Evolutionary conservation across 768 basidiomycete species (phyloP).

Genomic region (Porphyrellus cyaneotinctus): DNA sequence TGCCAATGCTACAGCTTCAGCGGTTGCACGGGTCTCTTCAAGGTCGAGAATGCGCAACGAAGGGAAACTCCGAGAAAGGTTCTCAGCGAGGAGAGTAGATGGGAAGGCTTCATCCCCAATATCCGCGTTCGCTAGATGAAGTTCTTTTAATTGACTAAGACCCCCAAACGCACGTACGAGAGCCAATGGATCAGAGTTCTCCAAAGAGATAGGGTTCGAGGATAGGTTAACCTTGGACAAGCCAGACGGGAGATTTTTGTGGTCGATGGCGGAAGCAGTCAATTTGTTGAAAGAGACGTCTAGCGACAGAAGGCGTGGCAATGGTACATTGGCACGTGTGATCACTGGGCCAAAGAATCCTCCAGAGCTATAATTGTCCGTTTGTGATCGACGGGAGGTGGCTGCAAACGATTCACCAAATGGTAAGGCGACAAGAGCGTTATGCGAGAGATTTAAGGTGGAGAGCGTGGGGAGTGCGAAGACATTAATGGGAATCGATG

Average conservation of each 20-base stretch:
- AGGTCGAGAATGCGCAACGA: constrained; percentile 57
- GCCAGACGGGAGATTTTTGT: constrained; percentile 45
- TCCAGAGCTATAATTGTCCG: constrained; percentile 35
- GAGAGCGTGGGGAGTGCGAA: constrained; percentile 68
- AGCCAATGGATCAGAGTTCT: constrained; percentile 19
- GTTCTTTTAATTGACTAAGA: constrained; percentile 52
- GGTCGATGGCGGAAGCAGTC: constrained; percentile 50
- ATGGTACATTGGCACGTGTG: constrained; percentile 55
- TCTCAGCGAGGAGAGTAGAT: constrained; percentile 13
- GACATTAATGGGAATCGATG: constrained; percentile 56
- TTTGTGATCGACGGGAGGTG: constrained; percentile 17
- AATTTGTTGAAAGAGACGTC: constrained; percentile 69
- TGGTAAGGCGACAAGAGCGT: constrained; percentile 55
- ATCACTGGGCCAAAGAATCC: constrained; percentile 65
- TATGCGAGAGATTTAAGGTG: constrained; percentile 68
- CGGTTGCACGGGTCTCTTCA: constrained; percentile 57
- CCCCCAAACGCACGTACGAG: constrained; percentile 46
- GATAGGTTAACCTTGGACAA: constrained; percentile 62
- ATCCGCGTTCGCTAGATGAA: constrained; percentile 52
- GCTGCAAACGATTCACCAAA: constrained; percentile 56
- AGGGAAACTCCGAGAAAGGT: constrained; percentile 40
- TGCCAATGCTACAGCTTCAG: constrained; percentile 41
- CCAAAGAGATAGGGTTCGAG: constrained; percentile 56
- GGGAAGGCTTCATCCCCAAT: constrained; percentile 61
- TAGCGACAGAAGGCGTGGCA: constrained; percentile 63